Base-by-base conservation (phyloP, 306 rosid genomes). In the Quercus engelmannii region DNA sequence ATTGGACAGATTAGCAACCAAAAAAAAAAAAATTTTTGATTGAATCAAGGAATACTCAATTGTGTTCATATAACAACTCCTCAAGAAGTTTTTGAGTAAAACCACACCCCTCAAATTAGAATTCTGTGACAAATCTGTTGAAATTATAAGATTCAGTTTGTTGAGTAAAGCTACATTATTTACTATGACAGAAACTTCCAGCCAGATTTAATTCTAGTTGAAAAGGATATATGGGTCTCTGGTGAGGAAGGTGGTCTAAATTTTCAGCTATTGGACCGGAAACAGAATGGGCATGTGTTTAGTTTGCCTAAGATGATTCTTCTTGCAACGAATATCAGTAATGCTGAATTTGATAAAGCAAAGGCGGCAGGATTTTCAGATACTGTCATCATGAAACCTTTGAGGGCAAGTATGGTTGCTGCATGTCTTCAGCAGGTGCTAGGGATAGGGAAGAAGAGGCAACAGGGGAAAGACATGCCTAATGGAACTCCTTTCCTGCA, bases 381-480 rank as follows among this genome's bases (percentile, higher is more conserved):
- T 78, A 96, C 94, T 0, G 94, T 91, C 79, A 90, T 96, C 83
- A 96, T 96, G 98, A 96, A 96, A 73, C 98, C 99, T 23, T 81
- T 96, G 72, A 89, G 99, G 87, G 94, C 98, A 1, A 96, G 98
- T 79, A 93, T 91, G 99, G 93, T 96, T 81, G 98, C 90, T 75
- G 99, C 99, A 38, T 96, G 99, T 81, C 99, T 96, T 82, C 99
- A 96, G 82, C 98, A 96, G 80, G 97, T 90, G 74, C 85, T 91
- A 57, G 99, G 94, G 74, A 80, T 82, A 46, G 94, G 96, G 54
- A 96, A 89, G 87, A 89, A 87, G 87, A 89, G 87, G 82, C 97
- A 85, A 73, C 83, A 77, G 17, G 97, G 93, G 20, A 89, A 78
- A 62, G 92, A 86, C 83, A 69, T 75, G 73, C 82, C 87, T 1